Evolutionary conservation across 202 grass and related monocot genomes (phyloP).

Genomic region (Tripidium arundinaceum): DNA sequence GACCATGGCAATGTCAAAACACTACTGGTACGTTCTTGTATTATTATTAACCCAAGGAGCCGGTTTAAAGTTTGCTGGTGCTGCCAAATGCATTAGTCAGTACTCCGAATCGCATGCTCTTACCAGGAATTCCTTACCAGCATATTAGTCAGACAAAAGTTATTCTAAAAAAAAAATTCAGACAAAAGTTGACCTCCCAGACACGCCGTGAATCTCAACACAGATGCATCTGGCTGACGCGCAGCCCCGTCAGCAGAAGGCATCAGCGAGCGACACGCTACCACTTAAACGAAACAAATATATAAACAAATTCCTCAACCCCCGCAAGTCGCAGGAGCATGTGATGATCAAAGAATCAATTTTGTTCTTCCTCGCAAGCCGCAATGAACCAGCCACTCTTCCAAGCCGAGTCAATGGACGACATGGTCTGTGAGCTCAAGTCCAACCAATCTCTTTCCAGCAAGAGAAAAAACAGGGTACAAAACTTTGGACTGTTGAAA

Average conservation of each 20-base stretch:
- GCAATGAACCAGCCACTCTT: neutral
- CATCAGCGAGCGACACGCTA: neutral
- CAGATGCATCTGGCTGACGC: neutral
- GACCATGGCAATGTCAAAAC: neutral
- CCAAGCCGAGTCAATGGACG: neutral
- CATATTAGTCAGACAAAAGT: too few relatives aligned
- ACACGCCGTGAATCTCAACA: neutral
- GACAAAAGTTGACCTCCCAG: neutral
- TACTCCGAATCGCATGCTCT: neutral
- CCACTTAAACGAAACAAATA: neutral
- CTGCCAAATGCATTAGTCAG: neutral
- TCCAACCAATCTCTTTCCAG: constrained; percentile 27
- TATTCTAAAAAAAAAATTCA: too few relatives aligned
- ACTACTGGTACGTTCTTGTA: neutral
- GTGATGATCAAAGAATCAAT: constrained; percentile 10
- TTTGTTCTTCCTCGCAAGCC: too few relatives aligned
- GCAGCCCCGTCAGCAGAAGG: neutral
- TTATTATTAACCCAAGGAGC: neutral
- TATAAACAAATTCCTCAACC: neutral
- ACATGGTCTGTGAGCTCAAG: neutral
- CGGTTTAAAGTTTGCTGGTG: neutral
- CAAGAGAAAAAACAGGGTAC: constrained; percentile 10
- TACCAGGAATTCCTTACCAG: neutral
- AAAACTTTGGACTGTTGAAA: constrained; percentile 40
- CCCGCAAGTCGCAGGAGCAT: neutral